Evolutionary conservation across 2,329 filamentous ascomycete genomes (phyloP), one percentile per base, ranked within the genome.

Genomic region (Scedosporium boydii): DNA sequence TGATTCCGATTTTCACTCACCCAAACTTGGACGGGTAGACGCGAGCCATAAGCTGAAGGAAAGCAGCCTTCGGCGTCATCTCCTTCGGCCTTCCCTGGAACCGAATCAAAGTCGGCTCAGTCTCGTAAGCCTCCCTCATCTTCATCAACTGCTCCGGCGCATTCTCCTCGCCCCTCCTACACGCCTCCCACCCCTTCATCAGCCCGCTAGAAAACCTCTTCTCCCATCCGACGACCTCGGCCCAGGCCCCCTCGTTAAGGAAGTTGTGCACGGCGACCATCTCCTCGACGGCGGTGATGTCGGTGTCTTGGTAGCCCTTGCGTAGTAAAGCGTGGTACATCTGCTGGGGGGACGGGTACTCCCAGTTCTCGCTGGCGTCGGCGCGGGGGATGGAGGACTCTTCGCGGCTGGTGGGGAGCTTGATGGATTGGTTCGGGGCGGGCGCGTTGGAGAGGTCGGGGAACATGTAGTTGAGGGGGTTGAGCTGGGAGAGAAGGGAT

Each of bases 251-350:
- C 74, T 99, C 95, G 73, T 99, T 99, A 64, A 99, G 76, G 70
- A 97, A 98, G 76, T 99, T 99, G 80, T 99, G 95, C 10, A 98
- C 91, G 0, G 91, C 89, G 5, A 99, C 95, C 95, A 99, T 99
- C 70, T 88, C 87, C 76, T 97, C 93, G 14, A 99, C 93, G 3
- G 93, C 92, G 21, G 93, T 95, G 62, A 91, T 85, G 62, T 96
- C 93, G 0, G 95, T 98, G 73, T 98, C 93, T 0, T 89, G 92
- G 76, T 97, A 95, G 63, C 95, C 95, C 76, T 99, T 99, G 66
- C 95, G 88, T 65, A 98, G 79, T 77, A 99, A 88, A 6, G 95
- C 95, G 71, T 99, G 98, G 81, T 98, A 99, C 95, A 99, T 99
- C 76, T 99, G 95, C 78, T 99, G 95, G 0, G 95, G 93, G 0